phyloP scores from a whole-genome alignment of 2,329 filamentous ascomycete species.

The Exophiala oligosperma region DNA sequence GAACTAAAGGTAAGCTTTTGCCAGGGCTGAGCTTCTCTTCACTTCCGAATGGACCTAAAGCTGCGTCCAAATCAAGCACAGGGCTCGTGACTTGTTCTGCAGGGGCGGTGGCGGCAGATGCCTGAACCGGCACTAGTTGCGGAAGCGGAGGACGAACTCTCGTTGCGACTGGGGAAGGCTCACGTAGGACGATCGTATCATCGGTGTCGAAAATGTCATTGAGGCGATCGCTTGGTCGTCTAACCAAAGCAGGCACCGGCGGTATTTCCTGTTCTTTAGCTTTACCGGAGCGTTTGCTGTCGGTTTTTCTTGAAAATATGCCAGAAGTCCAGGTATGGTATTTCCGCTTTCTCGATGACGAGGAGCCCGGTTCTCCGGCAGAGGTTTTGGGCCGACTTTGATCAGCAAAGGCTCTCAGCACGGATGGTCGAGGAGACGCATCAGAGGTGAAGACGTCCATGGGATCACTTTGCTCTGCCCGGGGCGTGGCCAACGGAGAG shows the following conservation, averaged over 20 bases:
- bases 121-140: background rate
- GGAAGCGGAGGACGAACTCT: conserved; percentile 13
- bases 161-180: conserved; percentile 33
- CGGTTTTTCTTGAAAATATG: conserved; percentile 52
- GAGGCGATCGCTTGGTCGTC: conserved; percentile 40
- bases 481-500: conserved; percentile 35
- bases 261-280: conserved; percentile 41
- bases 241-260: conserved; percentile 45
- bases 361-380: conserved; percentile 35
- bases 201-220: conserved; percentile 52
- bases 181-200: conserved; percentile 48
- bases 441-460: conserved; percentile 15
- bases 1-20: conserved; percentile 32
- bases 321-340: conserved; percentile 64
- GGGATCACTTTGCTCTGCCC: conserved; percentile 27
- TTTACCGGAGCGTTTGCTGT: conserved; percentile 43
- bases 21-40: conserved; percentile 41
- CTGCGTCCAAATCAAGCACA: conserved; percentile 92
- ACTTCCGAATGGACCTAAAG: conserved; percentile 88
- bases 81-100: conserved; percentile 70
- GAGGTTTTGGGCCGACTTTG: conserved; percentile 31
- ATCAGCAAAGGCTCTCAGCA: conserved; percentile 9
- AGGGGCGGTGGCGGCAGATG: conserved; percentile 9
- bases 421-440: conserved; percentile 1
- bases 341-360: conserved; percentile 65